These are phyloP conservation scores for Fusarium sacchari DNA, from an alignment of 2,329 filamentous ascomycete species.

Conservation along the genomic window DNA sequence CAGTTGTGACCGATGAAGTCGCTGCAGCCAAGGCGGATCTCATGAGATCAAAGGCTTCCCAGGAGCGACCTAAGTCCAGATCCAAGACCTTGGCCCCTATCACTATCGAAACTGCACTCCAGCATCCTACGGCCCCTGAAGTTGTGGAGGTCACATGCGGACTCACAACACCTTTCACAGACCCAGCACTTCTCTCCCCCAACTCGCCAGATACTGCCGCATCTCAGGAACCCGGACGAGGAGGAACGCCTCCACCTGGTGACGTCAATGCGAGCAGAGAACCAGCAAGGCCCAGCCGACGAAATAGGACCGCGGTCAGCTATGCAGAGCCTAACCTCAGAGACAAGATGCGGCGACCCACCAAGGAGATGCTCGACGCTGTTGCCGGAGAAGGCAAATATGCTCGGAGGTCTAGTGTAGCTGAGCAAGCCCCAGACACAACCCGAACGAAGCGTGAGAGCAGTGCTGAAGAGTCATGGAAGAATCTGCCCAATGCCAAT, in stretches of 20 bases:
- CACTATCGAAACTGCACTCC: slow-evolving; percentile 31
- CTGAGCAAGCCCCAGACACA: slow-evolving; percentile 43
- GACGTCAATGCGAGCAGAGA: slow-evolving; percentile 67
- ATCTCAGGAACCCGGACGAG: slow-evolving; percentile 47
- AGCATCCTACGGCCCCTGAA: slow-evolving; percentile 26
- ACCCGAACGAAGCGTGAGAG: slow-evolving; percentile 49
- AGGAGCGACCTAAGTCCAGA: slow-evolving; percentile 43
- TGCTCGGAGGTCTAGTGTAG: slow-evolving; percentile 54
- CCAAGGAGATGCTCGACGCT: slow-evolving; percentile 79
- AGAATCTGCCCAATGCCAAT: slow-evolving; percentile 39
- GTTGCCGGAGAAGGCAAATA: slow-evolving; percentile 72
- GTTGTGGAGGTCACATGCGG: slow-evolving; percentile 28
- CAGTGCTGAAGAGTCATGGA: slow-evolving; percentile 45
- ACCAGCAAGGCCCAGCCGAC: slow-evolving; percentile 71
- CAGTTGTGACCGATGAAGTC: slow-evolving; percentile 49
- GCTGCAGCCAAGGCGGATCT: slow-evolving; percentile 53
- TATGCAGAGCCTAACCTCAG: slow-evolving; percentile 85
- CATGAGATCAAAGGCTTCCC: slow-evolving; percentile 40
- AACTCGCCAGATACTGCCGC: slow-evolving; percentile 60
- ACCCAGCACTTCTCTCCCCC: slow-evolving; percentile 57
- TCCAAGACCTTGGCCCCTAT: slow-evolving; percentile 41
- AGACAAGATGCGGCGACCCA: slow-evolving; percentile 85
- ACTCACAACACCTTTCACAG: slow-evolving; percentile 47
- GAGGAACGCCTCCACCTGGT: slow-evolving; percentile 69
- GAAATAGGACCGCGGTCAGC: slow-evolving; percentile 75